Evolutionary conservation across 805 yeast species (phyloP), one percentile per base, ranked within the genome.

Genomic region (Ogataea salicorniae): DNA sequence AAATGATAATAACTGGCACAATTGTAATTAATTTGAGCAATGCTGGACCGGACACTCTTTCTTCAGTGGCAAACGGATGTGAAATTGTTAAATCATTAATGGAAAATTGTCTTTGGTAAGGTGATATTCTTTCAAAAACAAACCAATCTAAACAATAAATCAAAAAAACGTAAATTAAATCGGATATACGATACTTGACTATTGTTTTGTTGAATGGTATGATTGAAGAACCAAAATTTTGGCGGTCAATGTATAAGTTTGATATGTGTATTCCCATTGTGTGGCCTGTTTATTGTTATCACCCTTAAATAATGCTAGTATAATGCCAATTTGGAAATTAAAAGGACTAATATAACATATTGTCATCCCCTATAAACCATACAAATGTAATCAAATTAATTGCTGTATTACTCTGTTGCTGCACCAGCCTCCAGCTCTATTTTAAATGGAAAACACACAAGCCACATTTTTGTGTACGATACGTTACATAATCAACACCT

Each of bases 71-170:
- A 63, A 77, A 82, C 1, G 97, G 97, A 64, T 88, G 95, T 44
- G 83, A 80, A 37, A 92, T 79, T 0, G 92, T 77, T 38, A 81
- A 62, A 68, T 92, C 97, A 60, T 82, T 81, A 46, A 91, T 67
- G 43, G 71, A 76, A 62, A 92, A 92, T 58, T 84, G 88, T 58
- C 96, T 75, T 61, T 87, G 80, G 61, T 85, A 86, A 1, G 97
- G 97, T 34, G 70, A 59, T 13, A 63, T 61, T 2, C 42, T 50
- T 39, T 64, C 66, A 37, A 67, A 60, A 39, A 54, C 53, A 16
- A 57, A 23, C 49, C 46, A 52, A 40, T 63, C 68, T 5, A 62
- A 41, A 1, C 51, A 7, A 34, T 51, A 46, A 15, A 65, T 45
- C 2, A 56, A 6, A 3, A 55, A 18, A 2, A 56, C 53, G 43